phyloP scores from a whole-genome alignment of 495 filamentous ascomycete species.

The Neurospora intermedia region DNA sequence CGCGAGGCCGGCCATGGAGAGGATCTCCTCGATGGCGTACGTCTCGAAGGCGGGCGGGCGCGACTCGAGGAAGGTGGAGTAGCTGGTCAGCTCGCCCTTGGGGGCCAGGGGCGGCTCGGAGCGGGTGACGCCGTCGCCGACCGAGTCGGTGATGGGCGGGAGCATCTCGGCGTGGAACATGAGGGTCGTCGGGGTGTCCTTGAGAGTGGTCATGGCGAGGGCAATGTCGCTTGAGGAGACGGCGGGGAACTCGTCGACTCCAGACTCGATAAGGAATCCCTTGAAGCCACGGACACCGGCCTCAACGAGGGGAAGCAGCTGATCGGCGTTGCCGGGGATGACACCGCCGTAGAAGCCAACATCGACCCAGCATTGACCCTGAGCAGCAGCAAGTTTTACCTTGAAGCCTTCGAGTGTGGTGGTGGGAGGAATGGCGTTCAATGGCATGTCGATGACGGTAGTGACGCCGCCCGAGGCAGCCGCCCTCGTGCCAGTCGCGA shows the following conservation, averaged over 20 bases:
- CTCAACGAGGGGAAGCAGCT: slow-evolving; percentile 71
- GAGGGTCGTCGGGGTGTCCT: slow-evolving; percentile 66
- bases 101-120: slow-evolving; percentile 66
- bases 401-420: slow-evolving; percentile 75
- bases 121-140: slow-evolving; percentile 65
- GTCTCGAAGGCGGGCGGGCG: slow-evolving; percentile 86
- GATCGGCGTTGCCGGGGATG: slow-evolving; percentile 75
- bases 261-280: slow-evolving; percentile 93
- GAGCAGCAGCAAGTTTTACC: slow-evolving; percentile 75
- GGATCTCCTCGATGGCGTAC: slow-evolving; percentile 77
- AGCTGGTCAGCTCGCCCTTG: slow-evolving; percentile 63
- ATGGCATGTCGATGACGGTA: slow-evolving; percentile 96
- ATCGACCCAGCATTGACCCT: slow-evolving; percentile 94
- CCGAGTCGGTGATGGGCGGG: slow-evolving; percentile 71
- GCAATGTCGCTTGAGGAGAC: slow-evolving; percentile 71
- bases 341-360: slow-evolving; percentile 97
- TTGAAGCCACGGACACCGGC: slow-evolving; percentile 92
- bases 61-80: slow-evolving; percentile 86
- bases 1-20: slow-evolving; percentile 69
- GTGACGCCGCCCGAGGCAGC: slow-evolving; percentile 95
- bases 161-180: slow-evolving; percentile 99
- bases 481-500: slow-evolving; percentile 84
- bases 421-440: slow-evolving; percentile 95
- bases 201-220: slow-evolving; percentile 67
- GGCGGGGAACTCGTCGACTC: slow-evolving; percentile 91